Conservation (phyloP, 1,284 basidiomycete genomes). For the Melampsora americana region DNA sequence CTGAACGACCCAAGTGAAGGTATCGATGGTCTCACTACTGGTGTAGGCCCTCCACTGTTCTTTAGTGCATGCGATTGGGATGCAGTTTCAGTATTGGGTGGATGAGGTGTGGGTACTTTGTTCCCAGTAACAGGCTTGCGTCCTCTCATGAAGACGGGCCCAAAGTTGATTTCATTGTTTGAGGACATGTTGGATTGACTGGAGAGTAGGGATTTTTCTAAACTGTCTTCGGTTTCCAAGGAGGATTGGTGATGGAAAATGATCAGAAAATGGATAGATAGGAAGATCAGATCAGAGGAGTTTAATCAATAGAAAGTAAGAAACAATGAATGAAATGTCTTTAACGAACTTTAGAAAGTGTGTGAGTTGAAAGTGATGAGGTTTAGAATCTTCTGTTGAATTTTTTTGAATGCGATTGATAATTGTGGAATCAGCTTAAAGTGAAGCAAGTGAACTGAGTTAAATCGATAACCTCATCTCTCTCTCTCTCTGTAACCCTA, state of each 20-base stretch:
- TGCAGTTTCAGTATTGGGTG: not conserved
- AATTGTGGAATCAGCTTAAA: no score
- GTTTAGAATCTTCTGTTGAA: no score
- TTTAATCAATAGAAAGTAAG: no score
- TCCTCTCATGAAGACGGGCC: conserved; percentile 43
- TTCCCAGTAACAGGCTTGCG: conserved; percentile 19
- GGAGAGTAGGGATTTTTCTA: not conserved
- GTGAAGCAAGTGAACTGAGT: no score
- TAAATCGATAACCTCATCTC: no score
- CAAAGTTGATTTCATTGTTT: conserved; percentile 43
- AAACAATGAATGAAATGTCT: no score
- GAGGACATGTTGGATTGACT: conserved; percentile 17
- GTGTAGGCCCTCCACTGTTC: not conserved
- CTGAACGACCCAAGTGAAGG: conserved; percentile 24
- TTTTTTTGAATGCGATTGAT: no score
- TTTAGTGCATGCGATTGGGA: not conserved
- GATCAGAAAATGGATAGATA: no score
- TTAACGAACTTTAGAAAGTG: no score
- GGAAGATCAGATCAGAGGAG: no score
- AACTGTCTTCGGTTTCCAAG: not conserved
- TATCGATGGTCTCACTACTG: conserved; percentile 1
- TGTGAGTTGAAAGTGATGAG: no score
- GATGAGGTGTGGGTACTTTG: not conserved
- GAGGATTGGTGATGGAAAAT: not conserved
- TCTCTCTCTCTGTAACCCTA: no score